phyloP scores from a whole-genome alignment of 108 stramenopile genomes.

The Nitzschia sp. region DNA sequence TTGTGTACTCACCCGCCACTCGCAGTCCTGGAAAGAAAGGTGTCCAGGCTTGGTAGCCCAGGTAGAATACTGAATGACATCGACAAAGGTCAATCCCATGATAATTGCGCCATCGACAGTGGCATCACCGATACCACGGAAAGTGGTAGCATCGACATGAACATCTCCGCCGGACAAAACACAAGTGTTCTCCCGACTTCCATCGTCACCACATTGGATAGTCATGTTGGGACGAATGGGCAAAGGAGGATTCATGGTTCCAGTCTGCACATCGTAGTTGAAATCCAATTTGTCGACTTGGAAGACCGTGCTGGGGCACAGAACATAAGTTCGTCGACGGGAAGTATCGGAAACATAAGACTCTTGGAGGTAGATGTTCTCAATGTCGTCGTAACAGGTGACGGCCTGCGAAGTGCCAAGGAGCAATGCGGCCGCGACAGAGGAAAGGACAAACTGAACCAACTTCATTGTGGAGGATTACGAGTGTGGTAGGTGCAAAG shows the following conservation, averaged over 20 bases:
- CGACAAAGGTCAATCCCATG: constrained; percentile 41
- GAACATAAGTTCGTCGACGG: constrained; percentile 29
- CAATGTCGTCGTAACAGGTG: constrained; percentile 31
- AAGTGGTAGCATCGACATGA: constrained; percentile 43
- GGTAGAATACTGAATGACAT: constrained; percentile 24
- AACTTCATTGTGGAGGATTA: constrained; percentile 3
- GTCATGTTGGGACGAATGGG: constrained; percentile 36
- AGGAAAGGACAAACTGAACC: not conserved
- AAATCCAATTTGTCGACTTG: constrained; percentile 31
- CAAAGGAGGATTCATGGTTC: constrained; percentile 15
- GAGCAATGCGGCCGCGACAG: not conserved
- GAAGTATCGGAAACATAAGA: constrained; percentile 21
- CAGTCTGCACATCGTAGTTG: constrained; percentile 16
- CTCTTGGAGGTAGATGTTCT: constrained; percentile 26
- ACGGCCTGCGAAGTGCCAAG: not conserved
- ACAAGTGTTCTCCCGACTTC: constrained; percentile 33
- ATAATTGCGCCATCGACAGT: constrained; percentile 34
- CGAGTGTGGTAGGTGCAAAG: too few species aligned
- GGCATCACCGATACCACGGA: constrained; percentile 34
- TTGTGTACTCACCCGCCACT: constrained; percentile 32
- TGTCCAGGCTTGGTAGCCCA: constrained; percentile 43
- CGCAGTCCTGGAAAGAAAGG: constrained; percentile 46
- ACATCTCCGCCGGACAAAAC: constrained; percentile 40
- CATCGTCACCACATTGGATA: constrained; percentile 41
- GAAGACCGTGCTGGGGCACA: constrained; percentile 26